phyloP scores from a whole-genome alignment of 176 grass and related monocot species.

The Oryza glumipatula region DNA sequence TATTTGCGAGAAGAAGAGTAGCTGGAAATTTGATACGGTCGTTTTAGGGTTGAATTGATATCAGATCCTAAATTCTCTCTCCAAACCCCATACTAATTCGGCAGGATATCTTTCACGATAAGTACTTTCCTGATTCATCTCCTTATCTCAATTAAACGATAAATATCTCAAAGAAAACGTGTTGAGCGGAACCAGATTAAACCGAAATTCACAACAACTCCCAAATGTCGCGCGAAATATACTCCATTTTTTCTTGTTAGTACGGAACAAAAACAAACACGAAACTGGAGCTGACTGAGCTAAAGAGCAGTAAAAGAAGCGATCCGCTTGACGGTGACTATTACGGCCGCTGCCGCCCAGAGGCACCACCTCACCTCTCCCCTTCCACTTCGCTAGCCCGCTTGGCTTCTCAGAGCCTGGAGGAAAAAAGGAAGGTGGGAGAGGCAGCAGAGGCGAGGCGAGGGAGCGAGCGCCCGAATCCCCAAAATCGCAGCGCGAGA shows the following conservation, averaged over 20 bases:
- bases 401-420: neutral
- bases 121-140: neutral
- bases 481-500: conserved; percentile 37
- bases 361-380: conserved; percentile 20
- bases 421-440: neutral
- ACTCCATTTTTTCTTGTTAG: neutral
- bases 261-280: neutral
- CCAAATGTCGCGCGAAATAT: neutral
- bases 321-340: neutral
- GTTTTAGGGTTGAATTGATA: neutral
- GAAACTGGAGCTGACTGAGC: neutral
- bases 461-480: conserved; percentile 11
- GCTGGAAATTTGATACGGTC: neutral
- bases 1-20: neutral
- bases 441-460: neutral
- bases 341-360: conserved; percentile 20
- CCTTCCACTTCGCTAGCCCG: neutral
- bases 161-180: neutral
- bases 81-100: neutral
- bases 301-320: neutral
- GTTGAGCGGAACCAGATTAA: neutral
- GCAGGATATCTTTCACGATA: neutral
- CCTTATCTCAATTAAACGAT: neutral
- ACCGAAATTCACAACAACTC: neutral
- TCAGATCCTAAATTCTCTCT: neutral